A percentile compares a stretch with the other conserved stretches of the same genome.
phyloP scores from a whole-genome alignment of 108 stramenopile species.

The Epithemia pelagica region DNA sequence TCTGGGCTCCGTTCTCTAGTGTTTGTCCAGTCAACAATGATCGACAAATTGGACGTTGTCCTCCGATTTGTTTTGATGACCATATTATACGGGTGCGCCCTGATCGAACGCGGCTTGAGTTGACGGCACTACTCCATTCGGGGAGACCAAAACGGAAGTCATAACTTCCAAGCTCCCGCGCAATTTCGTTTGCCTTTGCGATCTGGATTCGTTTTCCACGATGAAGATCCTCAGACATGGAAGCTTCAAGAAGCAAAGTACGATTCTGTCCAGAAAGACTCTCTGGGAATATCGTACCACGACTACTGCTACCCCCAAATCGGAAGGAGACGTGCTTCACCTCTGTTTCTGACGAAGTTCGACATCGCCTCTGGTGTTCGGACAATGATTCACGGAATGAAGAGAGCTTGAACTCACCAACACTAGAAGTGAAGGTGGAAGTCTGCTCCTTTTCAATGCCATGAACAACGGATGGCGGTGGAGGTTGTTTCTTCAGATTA shows the following conservation, averaged over 20 bases:
- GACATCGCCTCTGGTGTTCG: neutral
- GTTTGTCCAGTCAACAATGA: constrained; percentile 52
- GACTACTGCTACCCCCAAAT: neutral
- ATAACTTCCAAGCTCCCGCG: constrained; percentile 51
- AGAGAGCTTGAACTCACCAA: neutral
- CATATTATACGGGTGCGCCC: constrained; percentile 68
- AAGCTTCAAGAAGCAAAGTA: constrained; percentile 9
- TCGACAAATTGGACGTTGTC: constrained; percentile 28
- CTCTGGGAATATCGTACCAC: neutral
- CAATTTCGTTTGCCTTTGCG: constrained; percentile 17
- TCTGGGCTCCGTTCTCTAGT: constrained; percentile 38
- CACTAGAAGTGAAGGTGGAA: neutral
- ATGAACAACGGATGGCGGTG: neutral
- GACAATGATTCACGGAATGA: neutral
- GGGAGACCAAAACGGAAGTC: constrained; percentile 42
- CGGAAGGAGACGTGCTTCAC: neutral
- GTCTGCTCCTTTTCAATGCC: neutral
- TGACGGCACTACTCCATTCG: constrained; percentile 17
- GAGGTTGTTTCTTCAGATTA: neutral
- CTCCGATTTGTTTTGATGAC: constrained; percentile 36
- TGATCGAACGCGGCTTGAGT: constrained; percentile 24
- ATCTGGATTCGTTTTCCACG: constrained; percentile 12
- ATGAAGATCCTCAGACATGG: constrained; percentile 25
- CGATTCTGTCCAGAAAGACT: neutral
- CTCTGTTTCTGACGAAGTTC: neutral